Conservation (phyloP, 805 yeast genomes). For the Candida nanaspora region DNA sequence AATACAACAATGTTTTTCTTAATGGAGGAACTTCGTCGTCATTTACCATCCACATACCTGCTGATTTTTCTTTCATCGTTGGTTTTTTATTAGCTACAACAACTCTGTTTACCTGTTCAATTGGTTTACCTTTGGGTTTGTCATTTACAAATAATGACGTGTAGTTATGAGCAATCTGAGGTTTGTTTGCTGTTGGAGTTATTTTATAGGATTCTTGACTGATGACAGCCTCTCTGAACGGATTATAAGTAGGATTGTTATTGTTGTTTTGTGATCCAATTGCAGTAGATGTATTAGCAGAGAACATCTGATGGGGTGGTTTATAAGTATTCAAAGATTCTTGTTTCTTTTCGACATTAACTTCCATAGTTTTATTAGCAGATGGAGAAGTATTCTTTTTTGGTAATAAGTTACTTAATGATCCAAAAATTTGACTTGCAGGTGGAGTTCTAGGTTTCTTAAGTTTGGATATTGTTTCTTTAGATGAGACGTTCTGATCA, state of each 20-base stretch:
- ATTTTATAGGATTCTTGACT: background rate
- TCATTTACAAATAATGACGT: too few relatives aligned
- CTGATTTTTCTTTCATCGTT: slow-evolving; percentile 1
- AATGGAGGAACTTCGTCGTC: slow-evolving; percentile 4
- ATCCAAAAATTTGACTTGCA: background rate
- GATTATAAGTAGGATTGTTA: too few relatives aligned
- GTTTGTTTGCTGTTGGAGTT: too few relatives aligned
- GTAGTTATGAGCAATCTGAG: too few relatives aligned
- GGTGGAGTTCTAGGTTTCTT: slow-evolving; percentile 3
- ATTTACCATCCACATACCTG: slow-evolving; percentile 14
- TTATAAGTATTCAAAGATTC: too few relatives aligned
- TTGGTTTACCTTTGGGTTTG: too few relatives aligned
- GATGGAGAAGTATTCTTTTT: too few relatives aligned
- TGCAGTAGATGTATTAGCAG: too few relatives aligned
- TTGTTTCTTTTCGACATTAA: too few relatives aligned
- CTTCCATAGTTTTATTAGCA: too few relatives aligned
- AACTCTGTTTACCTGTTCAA: background rate
- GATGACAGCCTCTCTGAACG: background rate
- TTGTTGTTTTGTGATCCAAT: too few relatives aligned
- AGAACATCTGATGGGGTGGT: too few relatives aligned
- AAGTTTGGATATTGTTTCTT: background rate
- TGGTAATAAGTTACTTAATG: background rate
- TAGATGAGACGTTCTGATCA: background rate
- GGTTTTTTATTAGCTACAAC: background rate
- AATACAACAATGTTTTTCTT: slow-evolving; percentile 8